A percentile compares a stretch with the other conserved stretches of the same genome.
phyloP scores from a whole-genome alignment of 345 rosid genomes.

The Luvunga scandens region DNA sequence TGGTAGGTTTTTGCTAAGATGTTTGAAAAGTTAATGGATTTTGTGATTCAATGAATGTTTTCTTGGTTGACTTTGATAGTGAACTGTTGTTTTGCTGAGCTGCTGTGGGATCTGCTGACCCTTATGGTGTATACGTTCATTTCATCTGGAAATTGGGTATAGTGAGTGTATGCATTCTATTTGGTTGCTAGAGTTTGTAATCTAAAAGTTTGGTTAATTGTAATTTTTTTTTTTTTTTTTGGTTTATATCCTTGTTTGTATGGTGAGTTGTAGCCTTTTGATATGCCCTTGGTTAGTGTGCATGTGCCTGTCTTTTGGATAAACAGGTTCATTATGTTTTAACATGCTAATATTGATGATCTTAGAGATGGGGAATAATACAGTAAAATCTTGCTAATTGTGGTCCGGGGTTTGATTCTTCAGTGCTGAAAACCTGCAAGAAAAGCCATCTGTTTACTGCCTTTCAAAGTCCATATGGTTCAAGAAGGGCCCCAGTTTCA shows the following conservation, averaged over 20 bases:
- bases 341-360: background rate
- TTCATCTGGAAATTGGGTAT: background rate
- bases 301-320: background rate
- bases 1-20: conserved; percentile 8
- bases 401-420: background rate
- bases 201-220: background rate
- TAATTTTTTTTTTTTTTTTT: background rate
- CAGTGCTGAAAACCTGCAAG: background rate
- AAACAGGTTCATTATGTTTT: background rate
- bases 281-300: background rate
- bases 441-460: background rate
- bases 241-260: background rate
- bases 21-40: conserved; percentile 12
- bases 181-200: background rate
- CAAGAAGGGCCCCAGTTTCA: background rate
- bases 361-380: background rate
- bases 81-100: background rate
- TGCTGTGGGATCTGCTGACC: background rate
- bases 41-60: conserved; percentile 9
- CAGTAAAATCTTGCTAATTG: background rate
- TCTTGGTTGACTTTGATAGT: conserved; percentile 12
- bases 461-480: background rate
- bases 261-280: background rate
- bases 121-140: background rate
- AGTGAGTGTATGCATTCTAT: background rate